Evolutionary conservation across 108 stramenopile genomes (phyloP).

Genomic region (Asterionellopsis glacialis): DNA sequence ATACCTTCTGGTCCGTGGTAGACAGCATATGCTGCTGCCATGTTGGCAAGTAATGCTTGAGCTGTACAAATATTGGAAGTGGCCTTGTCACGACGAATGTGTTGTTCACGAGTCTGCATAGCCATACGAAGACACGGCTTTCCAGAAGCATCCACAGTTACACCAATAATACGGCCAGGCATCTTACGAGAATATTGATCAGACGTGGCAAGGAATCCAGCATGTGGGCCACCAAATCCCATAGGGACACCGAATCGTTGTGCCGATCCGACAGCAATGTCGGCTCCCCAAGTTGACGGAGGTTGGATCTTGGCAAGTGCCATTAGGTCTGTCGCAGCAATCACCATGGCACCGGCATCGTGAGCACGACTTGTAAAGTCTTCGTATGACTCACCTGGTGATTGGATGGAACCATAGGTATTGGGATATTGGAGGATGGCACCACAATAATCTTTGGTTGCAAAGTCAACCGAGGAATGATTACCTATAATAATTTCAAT

Average conservation of each 20-base stretch:
- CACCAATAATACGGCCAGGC: conserved; percentile 98
- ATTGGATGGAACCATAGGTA: conserved; percentile 88
- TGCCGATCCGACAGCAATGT: conserved; percentile 97
- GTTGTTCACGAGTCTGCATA: conserved; percentile 98
- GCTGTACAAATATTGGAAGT: conserved; percentile 99
- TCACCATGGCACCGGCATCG: conserved; percentile 78
- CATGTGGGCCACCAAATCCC: conserved; percentile 99
- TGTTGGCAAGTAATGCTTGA: conserved; percentile 98
- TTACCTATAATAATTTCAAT: conserved; percentile 90
- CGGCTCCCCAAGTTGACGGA: conserved; percentile 93
- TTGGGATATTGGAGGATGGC: conserved; percentile 98
- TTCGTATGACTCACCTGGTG: conserved; percentile 78
- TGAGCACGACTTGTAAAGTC: conserved; percentile 78
- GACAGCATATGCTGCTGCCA: conserved; percentile 98
- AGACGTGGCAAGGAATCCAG: conserved; percentile 94
- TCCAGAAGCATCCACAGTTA: conserved; percentile 85
- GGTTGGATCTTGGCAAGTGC: conserved; percentile 87
- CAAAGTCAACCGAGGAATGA: conserved; percentile 70
- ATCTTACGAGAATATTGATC: conserved; percentile 92
- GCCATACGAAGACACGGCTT: conserved; percentile 98
- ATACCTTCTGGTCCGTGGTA: conserved; percentile 99
- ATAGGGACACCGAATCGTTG: conserved; percentile 99
- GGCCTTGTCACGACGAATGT: conserved; percentile 99
- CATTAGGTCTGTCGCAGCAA: conserved; percentile 94
- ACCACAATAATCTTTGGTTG: conserved; percentile 82